A percentile compares a stretch with the other conserved stretches of the same genome.
phyloP scores from a whole-genome alignment of 1,284 basidiomycete species.

The Kalmanozyma brasiliensis region DNA sequence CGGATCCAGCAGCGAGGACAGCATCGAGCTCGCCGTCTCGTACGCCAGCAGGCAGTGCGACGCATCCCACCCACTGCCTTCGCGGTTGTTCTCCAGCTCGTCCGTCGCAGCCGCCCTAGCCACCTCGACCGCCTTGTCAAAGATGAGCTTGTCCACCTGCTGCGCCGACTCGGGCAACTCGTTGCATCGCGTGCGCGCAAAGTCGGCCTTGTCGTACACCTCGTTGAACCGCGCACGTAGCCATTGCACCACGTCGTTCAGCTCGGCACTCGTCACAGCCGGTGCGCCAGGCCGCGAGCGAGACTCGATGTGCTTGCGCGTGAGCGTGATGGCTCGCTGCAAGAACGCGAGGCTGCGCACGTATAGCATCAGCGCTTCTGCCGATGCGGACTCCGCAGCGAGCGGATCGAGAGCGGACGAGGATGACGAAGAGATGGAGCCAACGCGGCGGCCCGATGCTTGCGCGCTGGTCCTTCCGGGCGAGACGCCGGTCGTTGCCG shows the following conservation, averaged over 20 bases:
- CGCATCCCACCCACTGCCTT: conserved; percentile 74
- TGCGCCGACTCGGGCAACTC: conserved; percentile 70
- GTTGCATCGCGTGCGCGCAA: conserved; percentile 70
- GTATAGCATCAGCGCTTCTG: conserved; percentile 86
- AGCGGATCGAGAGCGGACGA: conserved; percentile 39
- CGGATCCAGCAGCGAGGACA: conserved; percentile 90
- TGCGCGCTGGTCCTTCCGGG: conserved; percentile 26
- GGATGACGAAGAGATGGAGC: conserved; percentile 40
- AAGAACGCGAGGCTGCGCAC: conserved; percentile 92
- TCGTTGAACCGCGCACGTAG: conserved; percentile 73
- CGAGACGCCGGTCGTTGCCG: conserved; percentile 29
- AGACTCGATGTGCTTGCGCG: conserved; percentile 69
- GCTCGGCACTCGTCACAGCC: conserved; percentile 69
- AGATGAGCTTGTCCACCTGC: conserved; percentile 72
- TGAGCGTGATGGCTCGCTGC: conserved; percentile 79
- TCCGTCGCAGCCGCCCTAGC: conserved; percentile 90
- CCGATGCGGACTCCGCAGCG: conserved; percentile 69
- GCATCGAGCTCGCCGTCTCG: conserved; percentile 90
- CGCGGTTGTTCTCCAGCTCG: conserved; percentile 76
- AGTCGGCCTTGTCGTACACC: conserved; percentile 73
- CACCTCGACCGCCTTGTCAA: conserved; percentile 72
- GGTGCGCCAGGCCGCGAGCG: conserved; percentile 49
- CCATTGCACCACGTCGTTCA: conserved; percentile 74
- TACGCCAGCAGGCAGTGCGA: conserved; percentile 88
- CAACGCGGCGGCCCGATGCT: conserved; percentile 19